Base-by-base conservation (phyloP, 2,329 filamentous ascomycete genomes). In the Aspergillus versicolor region DNA sequence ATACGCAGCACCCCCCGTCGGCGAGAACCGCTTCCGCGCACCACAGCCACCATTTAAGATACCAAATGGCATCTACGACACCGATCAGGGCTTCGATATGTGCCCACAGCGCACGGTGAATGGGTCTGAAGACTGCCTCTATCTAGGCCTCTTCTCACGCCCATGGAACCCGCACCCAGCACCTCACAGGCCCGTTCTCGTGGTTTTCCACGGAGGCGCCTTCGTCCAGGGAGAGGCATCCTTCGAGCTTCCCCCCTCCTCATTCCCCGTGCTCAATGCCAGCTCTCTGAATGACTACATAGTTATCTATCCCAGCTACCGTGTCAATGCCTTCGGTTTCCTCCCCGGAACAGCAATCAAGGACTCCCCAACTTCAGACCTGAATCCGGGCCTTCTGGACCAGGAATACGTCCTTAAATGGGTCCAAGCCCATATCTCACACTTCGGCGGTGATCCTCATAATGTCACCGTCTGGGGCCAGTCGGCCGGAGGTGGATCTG, bases 161-260 rank as follows among this genome's bases (percentile, higher is more conserved):
- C 84, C 84, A 3, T 87, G 84, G 83, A 72, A 67, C 0, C 21
- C 54, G 1, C 66, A 67, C 2, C 65, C 38, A 3, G 42, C 58
- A 15, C 38, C 75, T n/a, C 69, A 80, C 3, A 75, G 82, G 3
- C 84, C 85, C 0, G 84, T 88, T 0, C 77, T 88, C 0, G 79
- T 87, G 3, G 79, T 80, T 3, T 86, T 85, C 65, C 85, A 84
- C 65, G 85, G 85, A 52, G 85, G 85, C 12, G 85, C 77, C 2
- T 88, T 84, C 71, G 82, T 87, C 50, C 73, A 83, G 65, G 85
- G 84, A 7, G 77, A 76, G 30, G 84, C 82, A 0, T 78, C 73
- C 38, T 84, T 86, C 64, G 70, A 67, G 6, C 74, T 86, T 7
- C 84, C 84, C 4, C 84, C 85, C 2, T 72, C 79, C 0, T 82